Percentiles rank a stretch among this genome's conserved stretches.
Evolutionary conservation across 192 early-diverging fungal species (phyloP).

Genomic region (Mortierella claussenii): DNA sequence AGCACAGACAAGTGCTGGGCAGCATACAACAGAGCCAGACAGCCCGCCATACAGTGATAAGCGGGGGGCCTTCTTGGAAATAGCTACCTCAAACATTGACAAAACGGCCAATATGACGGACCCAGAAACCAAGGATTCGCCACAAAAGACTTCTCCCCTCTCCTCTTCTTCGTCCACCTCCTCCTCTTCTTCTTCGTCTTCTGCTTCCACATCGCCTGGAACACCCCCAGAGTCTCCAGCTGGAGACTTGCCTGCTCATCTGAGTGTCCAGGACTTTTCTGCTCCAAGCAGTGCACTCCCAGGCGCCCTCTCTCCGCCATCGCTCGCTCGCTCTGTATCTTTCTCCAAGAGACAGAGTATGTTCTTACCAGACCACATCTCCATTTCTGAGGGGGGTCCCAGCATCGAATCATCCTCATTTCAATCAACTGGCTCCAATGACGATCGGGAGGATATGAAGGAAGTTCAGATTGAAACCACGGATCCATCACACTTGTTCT

Average conservation of each 20-base stretch:
- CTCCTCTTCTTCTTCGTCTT: constrained; percentile 18
- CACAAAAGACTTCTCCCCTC: constrained; percentile 3
- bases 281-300: neutral
- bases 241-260: neutral
- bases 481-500: constrained; percentile 56
- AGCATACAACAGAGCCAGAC: no score
- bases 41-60: neutral
- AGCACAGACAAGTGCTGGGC: no score
- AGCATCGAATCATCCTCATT: constrained; percentile 21
- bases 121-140: constrained; percentile 2
- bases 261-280: no score
- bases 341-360: constrained; percentile 31
- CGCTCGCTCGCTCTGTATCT: constrained; percentile 17
- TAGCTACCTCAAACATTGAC: constrained; percentile 7
- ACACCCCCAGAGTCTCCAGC: neutral
- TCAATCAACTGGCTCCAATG: constrained; percentile 16
- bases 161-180: constrained; percentile 6
- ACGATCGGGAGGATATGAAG: constrained; percentile 49
- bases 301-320: neutral
- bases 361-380: constrained; percentile 30
- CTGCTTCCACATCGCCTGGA: constrained; percentile 7
- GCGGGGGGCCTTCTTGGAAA: neutral
- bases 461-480: constrained; percentile 55
- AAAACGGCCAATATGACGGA: neutral
- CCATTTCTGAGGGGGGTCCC: constrained; percentile 16